phyloP scores from a whole-genome alignment of 805 yeast genomes.

The Monosporozyma yasuniensis region DNA sequence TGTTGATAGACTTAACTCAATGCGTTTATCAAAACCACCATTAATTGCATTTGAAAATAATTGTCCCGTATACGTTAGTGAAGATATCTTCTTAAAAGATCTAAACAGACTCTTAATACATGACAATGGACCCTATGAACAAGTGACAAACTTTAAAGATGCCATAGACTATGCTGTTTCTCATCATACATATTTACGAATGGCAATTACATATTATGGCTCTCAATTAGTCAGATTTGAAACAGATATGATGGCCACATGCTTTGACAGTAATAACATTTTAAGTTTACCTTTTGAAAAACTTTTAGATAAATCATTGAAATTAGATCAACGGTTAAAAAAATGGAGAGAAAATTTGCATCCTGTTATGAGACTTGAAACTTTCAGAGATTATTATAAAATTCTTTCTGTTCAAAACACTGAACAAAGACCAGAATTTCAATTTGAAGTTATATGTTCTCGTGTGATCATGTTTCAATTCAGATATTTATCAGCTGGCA shows the following conservation, averaged over 20 bases:
- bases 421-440: slow-evolving; percentile 2
- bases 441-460: slow-evolving; percentile 7
- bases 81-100: slow-evolving; percentile 6
- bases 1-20: slow-evolving; percentile 8
- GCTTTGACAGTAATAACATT: slow-evolving; percentile 7
- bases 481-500: slow-evolving; percentile 6
- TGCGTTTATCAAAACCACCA: slow-evolving; percentile 9
- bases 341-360: slow-evolving; percentile 11
- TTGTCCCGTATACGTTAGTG: slow-evolving; percentile 6
- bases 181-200: slow-evolving; percentile 2
- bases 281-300: slow-evolving; percentile 8
- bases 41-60: slow-evolving; percentile 5
- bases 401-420: slow-evolving; percentile 5
- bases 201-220: slow-evolving; percentile 8
- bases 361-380: slow-evolving; percentile 8
- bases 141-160: slow-evolving; percentile 1
- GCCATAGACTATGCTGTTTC: slow-evolving; percentile 6
- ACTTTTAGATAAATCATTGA: slow-evolving; percentile 7
- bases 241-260: slow-evolving; percentile 4
- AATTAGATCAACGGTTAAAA: slow-evolving; percentile 4
- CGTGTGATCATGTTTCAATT: slow-evolving; percentile 9
- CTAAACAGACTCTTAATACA: background rate
- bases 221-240: slow-evolving; percentile 7
- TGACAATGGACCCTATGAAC: background rate
- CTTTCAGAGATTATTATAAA: slow-evolving; percentile 7